A percentile compares a stretch with the other conserved stretches of the same genome.
These are phyloP conservation scores for Candida ulmi DNA, from an alignment of 805 yeast genomes.

Conservation along the genomic window DNA sequence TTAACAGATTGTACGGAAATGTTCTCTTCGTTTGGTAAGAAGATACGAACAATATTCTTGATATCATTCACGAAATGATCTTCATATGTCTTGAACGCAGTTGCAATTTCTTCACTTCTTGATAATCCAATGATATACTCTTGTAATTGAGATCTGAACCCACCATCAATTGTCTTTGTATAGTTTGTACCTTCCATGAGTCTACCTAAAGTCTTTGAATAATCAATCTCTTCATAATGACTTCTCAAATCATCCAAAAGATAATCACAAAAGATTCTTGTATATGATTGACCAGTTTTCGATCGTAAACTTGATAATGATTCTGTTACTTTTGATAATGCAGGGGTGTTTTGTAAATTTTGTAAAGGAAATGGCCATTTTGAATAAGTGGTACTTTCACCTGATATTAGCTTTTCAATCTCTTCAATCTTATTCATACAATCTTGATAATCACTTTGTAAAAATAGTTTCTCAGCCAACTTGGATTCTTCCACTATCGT, in stretches of 20 bases:
- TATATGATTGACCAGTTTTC: constrained; percentile 68
- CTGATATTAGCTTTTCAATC: constrained; percentile 53
- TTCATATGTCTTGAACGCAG: constrained; percentile 61
- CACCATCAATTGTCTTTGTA: constrained; percentile 33
- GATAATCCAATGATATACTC: constrained; percentile 50
- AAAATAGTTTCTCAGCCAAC: constrained; percentile 41
- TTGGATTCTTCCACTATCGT: constrained; percentile 40
- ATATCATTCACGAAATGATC: constrained; percentile 65
- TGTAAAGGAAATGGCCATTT: constrained; percentile 37
- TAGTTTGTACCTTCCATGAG: constrained; percentile 28
- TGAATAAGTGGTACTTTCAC: constrained; percentile 31
- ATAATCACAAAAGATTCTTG: constrained; percentile 47
- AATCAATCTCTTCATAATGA: constrained; percentile 47
- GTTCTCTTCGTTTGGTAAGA: constrained; percentile 49
- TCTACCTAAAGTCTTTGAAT: constrained; percentile 45
- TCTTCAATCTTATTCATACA: constrained; percentile 56
- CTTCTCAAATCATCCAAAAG: constrained; percentile 56
- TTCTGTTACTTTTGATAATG: constrained; percentile 36
- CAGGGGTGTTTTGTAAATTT: constrained; percentile 26
- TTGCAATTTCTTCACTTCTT: constrained; percentile 53
- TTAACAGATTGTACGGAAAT: constrained; percentile 11
- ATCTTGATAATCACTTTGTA: constrained; percentile 39
- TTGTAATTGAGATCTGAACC: constrained; percentile 37
- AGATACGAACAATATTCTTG: constrained; percentile 61
- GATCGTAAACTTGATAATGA: constrained; percentile 48